Evolutionary conservation across 441 rosid species (phyloP).

Genomic region (Lepidium campestre): DNA sequence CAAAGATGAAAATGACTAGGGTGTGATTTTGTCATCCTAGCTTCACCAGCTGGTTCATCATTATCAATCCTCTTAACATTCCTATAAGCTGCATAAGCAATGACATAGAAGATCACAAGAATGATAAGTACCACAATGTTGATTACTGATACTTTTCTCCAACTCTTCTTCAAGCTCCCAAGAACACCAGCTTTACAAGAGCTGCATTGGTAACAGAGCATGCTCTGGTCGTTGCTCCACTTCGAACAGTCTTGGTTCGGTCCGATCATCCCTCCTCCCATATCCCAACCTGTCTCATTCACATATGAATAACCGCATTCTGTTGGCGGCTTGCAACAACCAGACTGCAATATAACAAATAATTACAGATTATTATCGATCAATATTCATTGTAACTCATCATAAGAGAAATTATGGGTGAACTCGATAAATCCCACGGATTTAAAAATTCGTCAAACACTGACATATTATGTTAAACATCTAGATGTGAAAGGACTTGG

Average conservation of each 20-base stretch:
- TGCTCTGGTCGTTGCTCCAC: constrained; percentile 75
- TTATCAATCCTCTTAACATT: constrained; percentile 82
- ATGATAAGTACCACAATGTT: constrained; percentile 74
- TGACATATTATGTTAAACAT: too few species aligned
- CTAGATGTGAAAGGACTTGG: too few species aligned
- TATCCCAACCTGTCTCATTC: constrained; percentile 68
- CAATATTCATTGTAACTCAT: not conserved
- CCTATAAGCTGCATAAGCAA: constrained; percentile 74
- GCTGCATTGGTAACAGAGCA: constrained; percentile 65
- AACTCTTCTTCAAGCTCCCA: constrained; percentile 83
- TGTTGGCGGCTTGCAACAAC: constrained; percentile 94
- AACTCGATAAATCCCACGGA: too few species aligned
- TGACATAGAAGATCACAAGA: constrained; percentile 68
- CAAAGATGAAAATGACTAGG: constrained; percentile 68
- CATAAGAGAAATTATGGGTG: too few species aligned
- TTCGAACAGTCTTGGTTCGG: constrained; percentile 46
- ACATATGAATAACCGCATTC: constrained; percentile 61
- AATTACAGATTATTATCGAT: not conserved
- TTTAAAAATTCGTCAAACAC: too few species aligned
- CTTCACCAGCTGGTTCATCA: constrained; percentile 72
- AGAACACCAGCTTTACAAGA: constrained; percentile 92
- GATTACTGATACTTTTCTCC: constrained; percentile 90
- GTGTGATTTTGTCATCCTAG: constrained; percentile 73
- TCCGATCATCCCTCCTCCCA: constrained; percentile 31
- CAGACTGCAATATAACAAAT: constrained; percentile 42